Percentiles rank a stretch among this genome's conserved stretches.
Conservation (phyloP, 2,329 filamentous ascomycete genomes). For the Diaporthe sp. region DNA sequence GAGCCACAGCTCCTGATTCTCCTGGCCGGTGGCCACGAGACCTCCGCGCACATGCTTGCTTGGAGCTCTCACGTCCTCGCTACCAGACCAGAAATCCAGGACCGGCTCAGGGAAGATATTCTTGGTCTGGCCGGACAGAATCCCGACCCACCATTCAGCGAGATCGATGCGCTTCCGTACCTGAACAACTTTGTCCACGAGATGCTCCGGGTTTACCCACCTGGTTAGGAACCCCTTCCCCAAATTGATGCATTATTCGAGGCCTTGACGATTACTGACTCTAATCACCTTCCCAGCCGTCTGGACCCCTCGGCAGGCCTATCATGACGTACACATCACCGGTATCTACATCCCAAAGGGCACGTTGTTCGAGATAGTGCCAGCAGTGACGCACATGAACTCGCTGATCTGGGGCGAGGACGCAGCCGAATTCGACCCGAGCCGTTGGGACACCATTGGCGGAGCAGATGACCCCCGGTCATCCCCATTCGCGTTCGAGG, state of each 20-base stretch:
- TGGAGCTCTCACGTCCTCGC: background rate
- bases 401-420: slow-evolving; percentile 46
- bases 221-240: background rate
- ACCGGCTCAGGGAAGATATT: background rate
- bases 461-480: background rate
- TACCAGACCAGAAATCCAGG: background rate
- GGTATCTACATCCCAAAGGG: background rate
- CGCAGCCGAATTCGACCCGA: slow-evolving; percentile 43
- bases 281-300: background rate
- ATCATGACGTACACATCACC: background rate
- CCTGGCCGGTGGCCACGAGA: background rate
- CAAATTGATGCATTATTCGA: background rate
- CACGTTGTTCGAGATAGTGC: slow-evolving; percentile 22
- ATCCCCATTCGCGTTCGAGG: background rate
- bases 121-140: background rate
- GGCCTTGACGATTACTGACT: background rate
- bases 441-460: slow-evolving; percentile 42
- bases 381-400: slow-evolving; percentile 43
- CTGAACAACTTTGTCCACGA: background rate
- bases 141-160: background rate
- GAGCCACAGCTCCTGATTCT: background rate
- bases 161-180: background rate
- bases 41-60: background rate
- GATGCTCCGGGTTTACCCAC: background rate
- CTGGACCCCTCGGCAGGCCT: background rate